Base-by-base conservation (phyloP, 768 basidiomycete genomes). In the Phlegmacium glaucopus region DNA sequence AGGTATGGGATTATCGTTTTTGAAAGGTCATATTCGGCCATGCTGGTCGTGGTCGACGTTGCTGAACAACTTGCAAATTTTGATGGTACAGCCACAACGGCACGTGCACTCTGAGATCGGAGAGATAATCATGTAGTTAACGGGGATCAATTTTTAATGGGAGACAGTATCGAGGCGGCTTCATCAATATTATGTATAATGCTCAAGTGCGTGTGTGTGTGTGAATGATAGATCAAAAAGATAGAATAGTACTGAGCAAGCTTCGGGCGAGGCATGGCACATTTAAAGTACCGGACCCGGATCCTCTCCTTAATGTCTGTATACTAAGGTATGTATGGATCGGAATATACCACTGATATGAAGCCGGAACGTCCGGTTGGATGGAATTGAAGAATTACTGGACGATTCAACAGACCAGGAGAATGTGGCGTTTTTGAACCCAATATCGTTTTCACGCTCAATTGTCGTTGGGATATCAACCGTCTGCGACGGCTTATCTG, bases 21-120 rank as follows among this genome's bases (percentile, higher is more conserved):
- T 12, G 93, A 89, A 59, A 97, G 82, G 70, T 96, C 93, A 78
- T 86, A 79, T 65, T 94, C 88, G 13, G 91, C 84, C 91, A 90
- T 89, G 64, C 60, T 75, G 32, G 49, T 47, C 45, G 53, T 39
- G 15, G 42, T 18, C 36, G 46, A 26, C 15, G 34, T 15, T 25
- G 54, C 9, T 40, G 39, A 40, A 40, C n/a, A 39, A 3, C 6
- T 6, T 12, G 16, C 22, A 22, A 40, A 40, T 40, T 40, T 40
- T 16, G 39, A 17, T 17, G n/a, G 13, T 17, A 39, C 38, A 39
- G 38, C 38, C 38, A 4, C 38, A 39, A 39, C 30, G 30, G 30
- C 30, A 8, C 30, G 8, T 32, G 30, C 13, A 8, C 13, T 32
- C 30, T 32, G 30, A 32, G 9, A 32, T 13, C 30, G n/a, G n/a